These are phyloP conservation scores for Cylindrodendrum hubeiense DNA, from an alignment of 2,329 filamentous ascomycete species.

Conservation along the genomic window DNA sequence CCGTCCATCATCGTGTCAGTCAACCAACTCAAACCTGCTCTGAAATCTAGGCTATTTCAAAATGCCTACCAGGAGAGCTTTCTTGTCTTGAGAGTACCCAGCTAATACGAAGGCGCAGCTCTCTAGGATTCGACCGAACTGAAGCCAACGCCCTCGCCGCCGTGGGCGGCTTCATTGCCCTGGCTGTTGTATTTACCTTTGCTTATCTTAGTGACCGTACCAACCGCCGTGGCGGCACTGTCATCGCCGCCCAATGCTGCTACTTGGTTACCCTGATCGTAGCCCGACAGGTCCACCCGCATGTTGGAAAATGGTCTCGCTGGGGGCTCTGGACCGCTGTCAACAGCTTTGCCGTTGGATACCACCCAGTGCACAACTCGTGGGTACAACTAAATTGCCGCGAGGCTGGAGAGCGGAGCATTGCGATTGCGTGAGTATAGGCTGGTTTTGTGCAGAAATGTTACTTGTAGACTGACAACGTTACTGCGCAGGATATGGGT, in stretches of 20 bases:
- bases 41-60: no score
- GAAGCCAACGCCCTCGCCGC: constrained; percentile 61
- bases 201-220: constrained; percentile 61
- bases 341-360: constrained; percentile 62
- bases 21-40: no score
- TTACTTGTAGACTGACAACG: no score
- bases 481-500: constrained; percentile 58
- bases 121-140: constrained; percentile 58
- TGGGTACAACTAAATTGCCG: constrained; percentile 65
- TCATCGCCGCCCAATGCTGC: constrained; percentile 58
- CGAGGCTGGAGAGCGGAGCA: constrained; percentile 58
- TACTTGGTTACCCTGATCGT: constrained; percentile 61
- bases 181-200: constrained; percentile 62
- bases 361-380: constrained; percentile 64
- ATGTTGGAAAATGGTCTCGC: constrained; percentile 23
- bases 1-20: constrained; percentile 58
- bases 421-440: constrained; percentile 51
- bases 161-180: constrained; percentile 56
- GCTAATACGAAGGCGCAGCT: no score
- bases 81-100: no score
- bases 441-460: no score
- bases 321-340: constrained; percentile 57
- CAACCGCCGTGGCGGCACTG: constrained; percentile 56
- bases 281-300: constrained; percentile 48
- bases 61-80: no score